phyloP scores from a whole-genome alignment of 177 flowering plant genomes.

The Vitis hybrid region DNA sequence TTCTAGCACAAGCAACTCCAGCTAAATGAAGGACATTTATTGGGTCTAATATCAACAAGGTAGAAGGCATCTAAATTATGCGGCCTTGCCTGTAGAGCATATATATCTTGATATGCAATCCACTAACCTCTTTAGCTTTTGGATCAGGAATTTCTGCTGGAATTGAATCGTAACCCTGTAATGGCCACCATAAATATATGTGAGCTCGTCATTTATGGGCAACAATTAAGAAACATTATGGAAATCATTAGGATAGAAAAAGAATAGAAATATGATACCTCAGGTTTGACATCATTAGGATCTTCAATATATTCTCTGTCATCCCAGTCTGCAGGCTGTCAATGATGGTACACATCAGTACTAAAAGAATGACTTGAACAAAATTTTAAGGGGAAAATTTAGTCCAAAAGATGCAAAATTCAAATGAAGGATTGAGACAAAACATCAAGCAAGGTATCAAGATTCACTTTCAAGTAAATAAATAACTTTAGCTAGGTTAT shows the following conservation, averaged over 20 bases:
- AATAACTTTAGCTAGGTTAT: not conserved
- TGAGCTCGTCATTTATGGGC: not conserved
- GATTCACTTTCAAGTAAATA: not conserved
- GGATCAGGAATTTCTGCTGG: constrained; percentile 78
- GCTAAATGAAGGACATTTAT: no score
- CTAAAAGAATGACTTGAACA: no score
- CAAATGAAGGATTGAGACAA: not conserved
- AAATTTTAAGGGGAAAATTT: not conserved
- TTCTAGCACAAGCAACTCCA: no score
- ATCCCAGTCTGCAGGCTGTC: constrained; percentile 95
- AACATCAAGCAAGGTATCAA: not conserved
- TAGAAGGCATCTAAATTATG: no score
- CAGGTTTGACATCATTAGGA: constrained; percentile 83
- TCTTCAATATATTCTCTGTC: constrained; percentile 90
- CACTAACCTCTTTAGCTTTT: constrained; percentile 74
- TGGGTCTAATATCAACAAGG: no score
- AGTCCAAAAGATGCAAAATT: not conserved
- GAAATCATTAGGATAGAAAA: not conserved
- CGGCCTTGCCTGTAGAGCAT: not conserved
- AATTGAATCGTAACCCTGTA: constrained; percentile 89
- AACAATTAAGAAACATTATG: not conserved
- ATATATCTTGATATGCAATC: not conserved
- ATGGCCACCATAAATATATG: not conserved
- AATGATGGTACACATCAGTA: no score
- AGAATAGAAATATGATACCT: constrained; percentile 38